Conservation (phyloP, 1,284 basidiomycete species). For the Amylostereum areolatum region DNA sequence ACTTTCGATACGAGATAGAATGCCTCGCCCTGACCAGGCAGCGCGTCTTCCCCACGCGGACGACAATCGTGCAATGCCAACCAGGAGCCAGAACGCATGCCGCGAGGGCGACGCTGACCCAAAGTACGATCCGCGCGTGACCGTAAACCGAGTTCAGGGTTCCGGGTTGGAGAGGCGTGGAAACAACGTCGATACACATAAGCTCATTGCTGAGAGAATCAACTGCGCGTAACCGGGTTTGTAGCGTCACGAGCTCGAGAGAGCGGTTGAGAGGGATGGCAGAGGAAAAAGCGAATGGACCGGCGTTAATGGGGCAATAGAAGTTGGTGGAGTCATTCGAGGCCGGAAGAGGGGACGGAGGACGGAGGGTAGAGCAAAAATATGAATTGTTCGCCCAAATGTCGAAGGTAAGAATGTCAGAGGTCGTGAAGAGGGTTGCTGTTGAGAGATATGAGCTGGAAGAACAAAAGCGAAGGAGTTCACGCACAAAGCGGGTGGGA, state of each 20-base stretch:
- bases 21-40: slow-evolving; percentile 46
- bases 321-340: slow-evolving; percentile 32
- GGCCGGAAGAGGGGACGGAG: slow-evolving; percentile 59
- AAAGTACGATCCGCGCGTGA: slow-evolving; percentile 74
- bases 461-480: slow-evolving; percentile 7
- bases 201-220: slow-evolving; percentile 80
- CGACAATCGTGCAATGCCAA: slow-evolving; percentile 73
- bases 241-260: slow-evolving; percentile 78
- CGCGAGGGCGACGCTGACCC: slow-evolving; percentile 73
- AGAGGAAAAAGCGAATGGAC: slow-evolving; percentile 78
- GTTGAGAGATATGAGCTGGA: slow-evolving; percentile 8
- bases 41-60: slow-evolving; percentile 78
- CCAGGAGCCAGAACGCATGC: slow-evolving; percentile 79
- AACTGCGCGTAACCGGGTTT: slow-evolving; percentile 81
- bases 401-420: slow-evolving; percentile 72
- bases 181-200: slow-evolving; percentile 74
- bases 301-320: slow-evolving; percentile 72
- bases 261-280: slow-evolving; percentile 64
- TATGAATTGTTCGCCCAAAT: slow-evolving; percentile 66
- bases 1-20: slow-evolving; percentile 71
- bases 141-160: slow-evolving; percentile 56
- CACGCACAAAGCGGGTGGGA: slow-evolving; percentile 61
- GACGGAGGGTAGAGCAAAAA: slow-evolving; percentile 71
- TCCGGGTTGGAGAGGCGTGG: slow-evolving; percentile 69
- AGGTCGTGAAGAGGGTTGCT: slow-evolving; percentile 84